A percentile compares a stretch with the other conserved stretches of the same genome.
These are phyloP conservation scores for Xerocomus amazonicus DNA, from an alignment of 1,284 basidiomycete genomes.

Conservation along the genomic window DNA sequence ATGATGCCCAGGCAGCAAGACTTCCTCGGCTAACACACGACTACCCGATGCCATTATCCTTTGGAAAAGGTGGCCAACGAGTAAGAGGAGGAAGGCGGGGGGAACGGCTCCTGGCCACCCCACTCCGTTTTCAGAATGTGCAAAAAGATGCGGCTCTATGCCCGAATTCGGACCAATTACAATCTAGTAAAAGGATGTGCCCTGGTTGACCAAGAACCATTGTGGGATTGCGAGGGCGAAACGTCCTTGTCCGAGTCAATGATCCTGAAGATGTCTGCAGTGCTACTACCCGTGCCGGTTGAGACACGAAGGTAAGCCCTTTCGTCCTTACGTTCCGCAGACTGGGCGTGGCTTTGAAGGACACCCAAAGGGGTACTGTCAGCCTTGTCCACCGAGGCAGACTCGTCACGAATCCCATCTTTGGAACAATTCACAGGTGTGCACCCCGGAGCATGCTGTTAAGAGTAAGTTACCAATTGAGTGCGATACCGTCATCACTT, in stretches of 20 bases:
- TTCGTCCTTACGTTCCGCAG: not conserved
- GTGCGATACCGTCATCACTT: slow-evolving; percentile 30
- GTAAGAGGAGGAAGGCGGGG: not conserved
- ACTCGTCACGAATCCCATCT: slow-evolving; percentile 19
- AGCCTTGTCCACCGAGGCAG: slow-evolving; percentile 1
- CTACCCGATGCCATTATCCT: not conserved
- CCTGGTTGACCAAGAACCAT: not conserved
- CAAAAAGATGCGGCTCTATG: slow-evolving; percentile 5
- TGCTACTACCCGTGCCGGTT: slow-evolving; percentile 4
- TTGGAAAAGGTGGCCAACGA: slow-evolving; percentile 3
- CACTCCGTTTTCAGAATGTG: slow-evolving; percentile 4
- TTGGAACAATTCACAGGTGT: slow-evolving; percentile 9
- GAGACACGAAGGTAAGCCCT: not conserved
- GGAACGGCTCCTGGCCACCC: no score
- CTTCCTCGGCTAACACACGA: not conserved
- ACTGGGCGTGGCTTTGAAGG: not conserved
- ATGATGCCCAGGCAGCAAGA: not conserved
- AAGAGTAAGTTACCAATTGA: slow-evolving; percentile 28
- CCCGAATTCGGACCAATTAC: slow-evolving; percentile 8
- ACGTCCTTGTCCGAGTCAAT: slow-evolving; percentile 20
- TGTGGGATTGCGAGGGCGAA: not conserved
- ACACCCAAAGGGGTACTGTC: not conserved
- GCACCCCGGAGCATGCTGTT: not conserved
- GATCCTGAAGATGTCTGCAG: slow-evolving; percentile 18
- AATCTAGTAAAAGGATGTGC: not conserved